phyloP scores from a whole-genome alignment of 306 rosid species.

The Arachis hypogaea region DNA sequence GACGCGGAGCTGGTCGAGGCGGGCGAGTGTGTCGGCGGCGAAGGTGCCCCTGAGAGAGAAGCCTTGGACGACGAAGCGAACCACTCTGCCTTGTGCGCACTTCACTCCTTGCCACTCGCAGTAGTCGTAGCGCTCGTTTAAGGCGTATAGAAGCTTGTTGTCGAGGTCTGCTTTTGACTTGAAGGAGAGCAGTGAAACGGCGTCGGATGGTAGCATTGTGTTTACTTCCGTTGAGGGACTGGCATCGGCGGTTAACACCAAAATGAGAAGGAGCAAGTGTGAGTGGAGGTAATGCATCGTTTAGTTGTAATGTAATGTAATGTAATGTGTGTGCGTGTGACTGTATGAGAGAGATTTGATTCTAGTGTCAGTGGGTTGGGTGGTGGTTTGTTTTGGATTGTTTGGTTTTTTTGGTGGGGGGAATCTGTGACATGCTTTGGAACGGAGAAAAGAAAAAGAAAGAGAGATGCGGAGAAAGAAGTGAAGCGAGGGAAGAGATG shows the following conservation, averaged over 20 bases:
- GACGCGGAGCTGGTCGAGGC: constrained; percentile 84
- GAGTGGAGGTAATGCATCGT: constrained; percentile 32
- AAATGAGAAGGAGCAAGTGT: background rate
- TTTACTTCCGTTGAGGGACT: constrained; percentile 5
- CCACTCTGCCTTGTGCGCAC: constrained; percentile 75
- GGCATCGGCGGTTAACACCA: background rate
- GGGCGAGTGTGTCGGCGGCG: constrained; percentile 55
- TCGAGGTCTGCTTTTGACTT: constrained; percentile 74
- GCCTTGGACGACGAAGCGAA: constrained; percentile 53
- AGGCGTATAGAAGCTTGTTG: constrained; percentile 67
- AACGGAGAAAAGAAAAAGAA: background rate
- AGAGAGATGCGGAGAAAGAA: background rate
- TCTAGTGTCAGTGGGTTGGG: background rate
- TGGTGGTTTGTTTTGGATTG: background rate
- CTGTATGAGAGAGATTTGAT: background rate
- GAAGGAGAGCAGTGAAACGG: constrained; percentile 67
- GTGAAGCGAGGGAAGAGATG: background rate
- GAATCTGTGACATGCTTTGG: background rate
- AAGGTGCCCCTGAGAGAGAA: constrained; percentile 62
- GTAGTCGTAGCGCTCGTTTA: constrained; percentile 74
- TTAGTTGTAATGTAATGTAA: background rate
- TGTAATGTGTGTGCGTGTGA: background rate
- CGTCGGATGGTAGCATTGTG: constrained; percentile 55
- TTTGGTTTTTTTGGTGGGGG: background rate
- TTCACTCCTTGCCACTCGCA: constrained; percentile 92